phyloP scores from a whole-genome alignment of 2,329 filamentous ascomycete species.

The Dactylellina leptospora region DNA sequence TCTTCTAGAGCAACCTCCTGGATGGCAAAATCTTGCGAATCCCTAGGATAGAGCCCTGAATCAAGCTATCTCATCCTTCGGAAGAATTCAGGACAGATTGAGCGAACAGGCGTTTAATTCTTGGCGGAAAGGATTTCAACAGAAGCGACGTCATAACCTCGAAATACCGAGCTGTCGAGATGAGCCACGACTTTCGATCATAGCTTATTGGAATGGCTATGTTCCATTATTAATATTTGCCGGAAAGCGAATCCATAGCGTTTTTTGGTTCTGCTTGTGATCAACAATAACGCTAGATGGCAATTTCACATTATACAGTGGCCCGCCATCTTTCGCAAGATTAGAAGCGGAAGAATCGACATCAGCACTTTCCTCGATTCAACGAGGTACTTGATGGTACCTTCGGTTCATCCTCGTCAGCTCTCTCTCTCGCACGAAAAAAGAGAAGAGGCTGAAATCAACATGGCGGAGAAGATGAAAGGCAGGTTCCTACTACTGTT shows the following conservation, averaged over 20 bases:
- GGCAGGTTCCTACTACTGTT: neutral
- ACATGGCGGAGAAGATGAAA: neutral
- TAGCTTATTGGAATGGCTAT: too few relatives aligned
- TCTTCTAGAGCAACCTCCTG: too few relatives aligned
- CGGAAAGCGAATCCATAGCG: too few relatives aligned
- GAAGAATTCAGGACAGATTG: conserved; percentile 14
- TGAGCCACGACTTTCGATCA: too few relatives aligned
- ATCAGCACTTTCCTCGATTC: conserved; percentile 23
- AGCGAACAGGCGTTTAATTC: neutral
- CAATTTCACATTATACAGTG: conserved; percentile 5
- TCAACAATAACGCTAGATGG: neutral
- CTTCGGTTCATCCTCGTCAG: neutral
- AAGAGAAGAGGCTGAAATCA: conserved; percentile 3
- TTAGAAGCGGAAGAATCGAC: neutral
- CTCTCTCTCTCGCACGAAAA: conserved; percentile 17
- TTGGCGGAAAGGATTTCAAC: conserved; percentile 1
- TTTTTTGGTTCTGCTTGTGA: too few relatives aligned
- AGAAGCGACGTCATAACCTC: conserved; percentile 31
- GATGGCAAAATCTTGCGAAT: too few relatives aligned
- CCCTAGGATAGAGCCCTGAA: conserved; percentile 15
- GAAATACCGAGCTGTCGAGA: too few relatives aligned
- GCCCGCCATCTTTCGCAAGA: conserved; percentile 19
- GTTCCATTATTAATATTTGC: too few relatives aligned
- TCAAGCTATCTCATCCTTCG: conserved; percentile 42
- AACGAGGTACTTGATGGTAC: conserved; percentile 28